Evolutionary conservation across 2,329 filamentous ascomycete genomes (phyloP).

Genomic region (Colletotrichum sp.): DNA sequence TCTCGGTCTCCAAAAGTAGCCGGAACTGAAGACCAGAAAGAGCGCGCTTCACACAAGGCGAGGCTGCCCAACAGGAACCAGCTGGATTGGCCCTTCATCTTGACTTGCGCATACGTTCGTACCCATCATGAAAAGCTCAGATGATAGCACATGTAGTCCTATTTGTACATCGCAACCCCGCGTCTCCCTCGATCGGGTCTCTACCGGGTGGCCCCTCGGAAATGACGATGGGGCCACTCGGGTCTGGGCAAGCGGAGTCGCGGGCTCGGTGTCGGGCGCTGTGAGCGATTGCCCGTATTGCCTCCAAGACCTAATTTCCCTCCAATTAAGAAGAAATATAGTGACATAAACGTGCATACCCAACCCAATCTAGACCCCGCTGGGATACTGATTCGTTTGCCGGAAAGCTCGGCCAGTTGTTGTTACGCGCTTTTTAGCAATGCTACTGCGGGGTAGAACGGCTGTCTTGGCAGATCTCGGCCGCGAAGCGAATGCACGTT

Average conservation of each 20-base stretch:
- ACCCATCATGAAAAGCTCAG: not conserved
- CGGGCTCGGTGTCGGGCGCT: not conserved
- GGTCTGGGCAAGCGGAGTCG: not conserved
- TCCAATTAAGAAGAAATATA: not conserved
- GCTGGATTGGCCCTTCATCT: not conserved
- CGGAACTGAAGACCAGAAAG: slow-evolving; percentile 6
- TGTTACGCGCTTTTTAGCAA: not conserved
- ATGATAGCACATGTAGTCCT: not conserved
- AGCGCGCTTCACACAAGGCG: not conserved
- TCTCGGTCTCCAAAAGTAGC: slow-evolving; percentile 1
- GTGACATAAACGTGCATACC: not conserved
- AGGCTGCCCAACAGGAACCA: not conserved
- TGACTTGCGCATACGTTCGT: not conserved
- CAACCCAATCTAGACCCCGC: not conserved
- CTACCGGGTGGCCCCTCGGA: not conserved
- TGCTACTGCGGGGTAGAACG: slow-evolving; percentile 5
- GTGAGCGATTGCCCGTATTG: not conserved
- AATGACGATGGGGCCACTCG: not conserved
- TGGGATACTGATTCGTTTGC: not conserved
- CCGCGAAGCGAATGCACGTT: not conserved
- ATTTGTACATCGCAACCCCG: not conserved
- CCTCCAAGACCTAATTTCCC: not conserved
- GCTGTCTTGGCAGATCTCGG: not conserved
- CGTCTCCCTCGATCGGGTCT: not conserved
- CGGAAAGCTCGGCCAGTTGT: not conserved